Base-by-base conservation (phyloP, 768 basidiomycete species). In the Trametes cingulata region DNA sequence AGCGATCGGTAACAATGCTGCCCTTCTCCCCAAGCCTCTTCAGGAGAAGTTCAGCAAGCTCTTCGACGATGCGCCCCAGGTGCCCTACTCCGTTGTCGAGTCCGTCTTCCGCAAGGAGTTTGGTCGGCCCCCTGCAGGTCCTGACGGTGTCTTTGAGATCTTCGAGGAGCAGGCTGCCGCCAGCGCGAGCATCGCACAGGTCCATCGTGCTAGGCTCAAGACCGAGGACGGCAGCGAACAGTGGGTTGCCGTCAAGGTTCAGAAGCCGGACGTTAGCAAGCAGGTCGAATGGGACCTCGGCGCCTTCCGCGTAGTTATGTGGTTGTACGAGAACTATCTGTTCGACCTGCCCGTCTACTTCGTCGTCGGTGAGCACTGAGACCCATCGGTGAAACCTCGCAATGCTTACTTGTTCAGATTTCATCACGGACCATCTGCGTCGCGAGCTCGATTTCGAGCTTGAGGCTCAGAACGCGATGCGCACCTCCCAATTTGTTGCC, bases 161-260 rank as follows among this genome's bases (percentile, higher is more conserved):
- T 96, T 97, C 61, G 89, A 93, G 55, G 80, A 86, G 61, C 69
- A 81, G 2, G 87, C 95, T 0, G 76, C 91, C 0, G 95, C 95
- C 0, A 92, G 90, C 61, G 95, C 95, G 1, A 91, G 90, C 65
- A 88, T 98, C 58, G 95, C 95, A 0, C 95, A 97, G 70, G 95
- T 97, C 0, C 95, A 97, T 69, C 80, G 82, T 45, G 95, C 95
- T 5, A 77, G 73, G n/a, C 69, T 87, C 41, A 79, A 76, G 64
- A 71, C 69, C 20, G 50, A 65, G 42, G 71, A 71, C 52, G 69
- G 72, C 50, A 50, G 58, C 20, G 75, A 73, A 33, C 76, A 82
- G 36, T 88, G 88, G 83, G 94, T 98, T 1, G 95, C 95, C 0
- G 95, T 98, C 61, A 98, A 98, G 76, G 79, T 92, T 20, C 93